Percentiles rank a stretch among this genome's conserved stretches.
These are phyloP conservation scores for bread wheat (Triticum aestivum) DNA, from an alignment of 176 grass and related monocot genomes.

Conservation along the genomic window DNA sequence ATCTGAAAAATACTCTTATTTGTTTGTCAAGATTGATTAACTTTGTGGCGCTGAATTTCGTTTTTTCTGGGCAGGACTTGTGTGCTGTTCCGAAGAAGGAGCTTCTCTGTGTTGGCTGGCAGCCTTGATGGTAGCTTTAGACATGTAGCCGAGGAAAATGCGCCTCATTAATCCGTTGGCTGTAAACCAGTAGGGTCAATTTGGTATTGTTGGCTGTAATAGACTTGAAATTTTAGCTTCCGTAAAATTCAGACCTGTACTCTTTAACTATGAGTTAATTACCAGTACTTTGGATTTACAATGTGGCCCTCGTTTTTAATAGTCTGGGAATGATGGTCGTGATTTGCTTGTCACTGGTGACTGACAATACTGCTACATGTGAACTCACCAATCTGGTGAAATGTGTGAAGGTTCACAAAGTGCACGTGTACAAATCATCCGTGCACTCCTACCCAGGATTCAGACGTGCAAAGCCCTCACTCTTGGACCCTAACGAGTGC, in stretches of 20 bases:
- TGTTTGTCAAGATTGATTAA: background rate
- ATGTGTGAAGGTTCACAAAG: background rate
- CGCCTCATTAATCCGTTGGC: conserved; percentile 5
- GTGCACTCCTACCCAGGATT: too few species aligned
- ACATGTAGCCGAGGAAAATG: conserved; percentile 26
- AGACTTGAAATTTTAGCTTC: background rate
- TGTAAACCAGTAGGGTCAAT: conserved; percentile 11
- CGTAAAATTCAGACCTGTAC: background rate
- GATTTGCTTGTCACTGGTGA: background rate
- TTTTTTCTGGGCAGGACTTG: conserved; percentile 14
- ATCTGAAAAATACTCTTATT: background rate
- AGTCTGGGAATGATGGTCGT: background rate
- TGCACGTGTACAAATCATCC: background rate
- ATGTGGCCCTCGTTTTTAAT: background rate
- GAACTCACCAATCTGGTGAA: background rate
- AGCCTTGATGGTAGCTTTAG: conserved; percentile 25
- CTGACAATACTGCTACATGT: background rate
- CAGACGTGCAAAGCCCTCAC: too few species aligned
- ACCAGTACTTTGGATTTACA: background rate
- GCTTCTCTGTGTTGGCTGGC: conserved; percentile 10
- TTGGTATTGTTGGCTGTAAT: conserved; percentile 15
- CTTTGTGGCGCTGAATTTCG: background rate
- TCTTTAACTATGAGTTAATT: background rate
- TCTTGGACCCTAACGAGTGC: too few species aligned
- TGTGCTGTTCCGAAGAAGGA: conserved; percentile 9